phyloP scores from a whole-genome alignment of 495 filamentous ascomycete genomes.

The Podospora sp. region DNA sequence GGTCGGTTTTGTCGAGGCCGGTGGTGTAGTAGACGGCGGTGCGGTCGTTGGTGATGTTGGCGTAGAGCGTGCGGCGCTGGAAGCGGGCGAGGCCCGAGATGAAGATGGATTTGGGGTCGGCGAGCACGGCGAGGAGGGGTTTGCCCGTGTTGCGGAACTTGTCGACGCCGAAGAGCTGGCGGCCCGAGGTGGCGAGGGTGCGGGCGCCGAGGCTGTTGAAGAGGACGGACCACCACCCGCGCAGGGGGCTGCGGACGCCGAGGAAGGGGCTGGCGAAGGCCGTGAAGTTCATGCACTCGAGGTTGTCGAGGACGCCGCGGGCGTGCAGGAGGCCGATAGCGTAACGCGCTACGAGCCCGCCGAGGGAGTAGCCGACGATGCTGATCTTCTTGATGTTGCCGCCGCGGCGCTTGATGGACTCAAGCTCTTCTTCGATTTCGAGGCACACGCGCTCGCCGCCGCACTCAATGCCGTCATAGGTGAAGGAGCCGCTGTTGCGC shows the following conservation, averaged over 20 bases:
- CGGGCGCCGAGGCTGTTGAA: slow-evolving; percentile 82
- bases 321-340: slow-evolving; percentile 81
- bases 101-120: slow-evolving; percentile 85
- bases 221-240: slow-evolving; percentile 64
- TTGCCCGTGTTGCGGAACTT: slow-evolving; percentile 77
- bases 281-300: slow-evolving; percentile 89
- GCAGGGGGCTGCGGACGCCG: slow-evolving; percentile 75
- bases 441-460: slow-evolving; percentile 85
- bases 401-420: slow-evolving; percentile 64
- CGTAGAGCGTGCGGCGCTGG: slow-evolving; percentile 71
- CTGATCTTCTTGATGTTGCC: slow-evolving; percentile 78
- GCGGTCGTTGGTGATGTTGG: slow-evolving; percentile 84
- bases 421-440: slow-evolving; percentile 84
- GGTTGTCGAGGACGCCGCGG: slow-evolving; percentile 72
- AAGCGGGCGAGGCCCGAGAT: slow-evolving; percentile 77
- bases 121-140: slow-evolving; percentile 77
- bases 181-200: slow-evolving; percentile 76
- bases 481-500: slow-evolving; percentile 79
- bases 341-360: slow-evolving; percentile 86
- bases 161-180: slow-evolving; percentile 87
- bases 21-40: slow-evolving; percentile 82
- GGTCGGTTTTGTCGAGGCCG: slow-evolving; percentile 70
- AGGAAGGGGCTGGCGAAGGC: slow-evolving; percentile 92
- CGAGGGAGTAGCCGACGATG: slow-evolving; percentile 86
- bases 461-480: slow-evolving; percentile 92